Evolutionary conservation across 495 filamentous ascomycete genomes (phyloP).

Genomic region (Tuber umbilicatum): DNA sequence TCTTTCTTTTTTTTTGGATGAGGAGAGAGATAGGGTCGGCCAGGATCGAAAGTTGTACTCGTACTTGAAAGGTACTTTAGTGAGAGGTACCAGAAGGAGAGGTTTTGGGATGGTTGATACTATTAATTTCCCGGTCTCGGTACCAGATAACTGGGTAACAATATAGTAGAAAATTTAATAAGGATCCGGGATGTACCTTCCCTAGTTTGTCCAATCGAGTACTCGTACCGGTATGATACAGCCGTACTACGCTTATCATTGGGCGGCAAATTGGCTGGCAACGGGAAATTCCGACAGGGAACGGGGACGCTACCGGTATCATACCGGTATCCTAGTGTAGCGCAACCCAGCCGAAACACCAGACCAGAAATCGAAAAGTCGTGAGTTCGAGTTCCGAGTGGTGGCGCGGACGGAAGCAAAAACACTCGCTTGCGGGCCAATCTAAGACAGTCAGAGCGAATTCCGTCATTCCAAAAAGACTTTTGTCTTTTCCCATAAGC

Average conservation of each 20-base stretch:
- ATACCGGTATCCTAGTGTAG: not conserved
- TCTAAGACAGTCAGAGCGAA: slow-evolving; percentile 1
- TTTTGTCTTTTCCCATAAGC: not conserved
- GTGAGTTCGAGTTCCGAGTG: not conserved
- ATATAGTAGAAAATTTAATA: no score
- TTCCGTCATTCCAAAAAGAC: not conserved
- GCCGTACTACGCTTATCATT: not conserved
- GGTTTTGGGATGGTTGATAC: slow-evolving; percentile 16
- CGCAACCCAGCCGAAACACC: not conserved
- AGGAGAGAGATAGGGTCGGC: not conserved
- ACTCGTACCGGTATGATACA: not conserved
- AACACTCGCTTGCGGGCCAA: slow-evolving; percentile 1
- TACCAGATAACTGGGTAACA: slow-evolving; percentile 29
- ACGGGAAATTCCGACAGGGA: not conserved
- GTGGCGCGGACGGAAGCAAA: not conserved
- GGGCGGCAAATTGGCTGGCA: not conserved
- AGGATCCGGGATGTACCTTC: slow-evolving; percentile 32
- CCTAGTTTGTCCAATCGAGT: slow-evolving; percentile 10
- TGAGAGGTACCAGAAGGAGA: not conserved
- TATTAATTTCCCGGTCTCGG: slow-evolving; percentile 30
- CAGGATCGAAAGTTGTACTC: not conserved
- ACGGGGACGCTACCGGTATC: not conserved
- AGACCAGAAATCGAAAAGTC: not conserved
- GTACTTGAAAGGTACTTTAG: not conserved
- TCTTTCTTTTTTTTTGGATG: not conserved